Base-by-base conservation (phyloP, 306 rosid species). In the Cucurbita ficifolia region DNA sequence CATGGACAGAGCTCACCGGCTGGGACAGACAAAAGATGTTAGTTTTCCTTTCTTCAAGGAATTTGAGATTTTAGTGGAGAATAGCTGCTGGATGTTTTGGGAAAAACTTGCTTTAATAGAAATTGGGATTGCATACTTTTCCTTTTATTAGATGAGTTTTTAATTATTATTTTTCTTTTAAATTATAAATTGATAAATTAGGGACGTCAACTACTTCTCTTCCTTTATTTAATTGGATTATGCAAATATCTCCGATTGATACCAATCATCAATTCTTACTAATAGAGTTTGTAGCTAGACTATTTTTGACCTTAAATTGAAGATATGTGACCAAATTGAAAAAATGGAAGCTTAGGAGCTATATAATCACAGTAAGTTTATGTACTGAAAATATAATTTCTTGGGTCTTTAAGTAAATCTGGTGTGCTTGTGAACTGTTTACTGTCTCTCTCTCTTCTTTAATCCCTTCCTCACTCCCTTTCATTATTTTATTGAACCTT, bases 1-100 rank as follows among this genome's bases (percentile, higher is more conserved):
- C 35, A 94, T 94, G 99, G 99, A 94, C 74, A 89, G 99, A 89
- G 99, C 99, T 86, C 99, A 94, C 83, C 93, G 99, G 14, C 76
- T 94, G 91, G 99, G 99, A 75, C 99, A 94, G 79, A 94, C 99
- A 76, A 94, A 80, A 94, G 96, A 94, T 81, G 99, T 94, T 78
- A 82, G 99, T 85, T 81, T 56, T 69, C 19, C 16, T 68, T 75
- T 68, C 67, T 21, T 76, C 54, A 22, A 22, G 50, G 54, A 19
- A 11, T 67, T 45, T 67, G 72, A 19, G 18, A 63, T 63, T 67
- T 22, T 6, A 21, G 36, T 33, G 51, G 52, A 42, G 52, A 19
- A 64, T 64, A 64, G 36, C n/a, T 40, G 46, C 69, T 61, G 38
- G 46, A 38, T 16, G 69, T 35, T 36, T 36, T 61, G 48, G 46